phyloP scores from a whole-genome alignment of 345 rosid genomes.

The Erodium maritimum region DNA sequence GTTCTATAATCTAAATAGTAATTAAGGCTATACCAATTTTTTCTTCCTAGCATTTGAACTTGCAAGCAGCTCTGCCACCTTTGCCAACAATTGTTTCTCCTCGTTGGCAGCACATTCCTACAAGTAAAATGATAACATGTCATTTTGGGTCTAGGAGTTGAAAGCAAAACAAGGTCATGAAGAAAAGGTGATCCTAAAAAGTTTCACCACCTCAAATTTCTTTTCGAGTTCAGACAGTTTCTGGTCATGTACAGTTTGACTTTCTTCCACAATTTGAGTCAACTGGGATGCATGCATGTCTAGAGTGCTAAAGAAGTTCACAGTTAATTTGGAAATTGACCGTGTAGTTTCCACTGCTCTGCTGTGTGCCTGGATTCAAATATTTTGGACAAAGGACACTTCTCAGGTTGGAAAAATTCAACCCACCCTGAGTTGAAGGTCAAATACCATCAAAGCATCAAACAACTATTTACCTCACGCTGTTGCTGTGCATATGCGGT shows the following conservation, averaged over 20 bases:
- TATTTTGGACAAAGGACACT: constrained; percentile 3
- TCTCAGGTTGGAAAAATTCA: not conserved
- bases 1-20: not conserved
- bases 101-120: constrained; percentile 85
- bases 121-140: constrained; percentile 5
- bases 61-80: constrained; percentile 79
- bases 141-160: no score
- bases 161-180: not conserved
- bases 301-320: constrained; percentile 61
- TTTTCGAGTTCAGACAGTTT: constrained; percentile 71
- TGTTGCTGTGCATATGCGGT: constrained; percentile 68
- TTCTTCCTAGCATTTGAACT: constrained; percentile 86
- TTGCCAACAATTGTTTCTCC: constrained; percentile 76
- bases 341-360: constrained; percentile 79
- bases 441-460: not conserved
- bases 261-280: constrained; percentile 65
- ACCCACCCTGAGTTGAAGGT: not conserved
- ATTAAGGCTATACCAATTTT: constrained; percentile 41
- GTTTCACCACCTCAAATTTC: constrained; percentile 70
- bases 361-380: constrained; percentile 56
- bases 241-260: constrained; percentile 65
- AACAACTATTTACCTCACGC: constrained; percentile 46
- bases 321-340: constrained; percentile 66
- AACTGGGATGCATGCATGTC: constrained; percentile 64
- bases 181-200: not conserved